These are phyloP conservation scores for Arabidopsis arenosa DNA, from an alignment of 345 rosid genomes.

Conservation along the genomic window DNA sequence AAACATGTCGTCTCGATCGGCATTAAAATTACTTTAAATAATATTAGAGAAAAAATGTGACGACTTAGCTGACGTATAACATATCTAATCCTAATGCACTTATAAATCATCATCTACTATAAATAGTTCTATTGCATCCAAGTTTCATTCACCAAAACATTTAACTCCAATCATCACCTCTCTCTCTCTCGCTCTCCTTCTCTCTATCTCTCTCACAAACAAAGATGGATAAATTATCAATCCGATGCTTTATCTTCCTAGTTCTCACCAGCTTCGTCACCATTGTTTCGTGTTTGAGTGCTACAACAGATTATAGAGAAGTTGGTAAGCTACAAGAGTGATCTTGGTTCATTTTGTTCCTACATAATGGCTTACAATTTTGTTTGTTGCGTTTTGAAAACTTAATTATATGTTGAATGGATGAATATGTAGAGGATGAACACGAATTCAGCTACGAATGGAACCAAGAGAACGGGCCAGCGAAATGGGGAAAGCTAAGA, in stretches of 20 bases:
- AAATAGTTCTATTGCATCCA: conserved; percentile 11
- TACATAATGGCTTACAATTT: neutral
- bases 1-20: conserved; percentile 32
- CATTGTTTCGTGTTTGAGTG: conserved; percentile 23
- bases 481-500: conserved; percentile 70
- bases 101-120: conserved; percentile 19
- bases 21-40: neutral
- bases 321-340: conserved; percentile 34
- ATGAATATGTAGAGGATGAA: conserved; percentile 61
- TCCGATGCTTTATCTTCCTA: conserved; percentile 24
- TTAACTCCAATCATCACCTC: conserved; percentile 11
- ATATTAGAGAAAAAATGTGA: conserved; percentile 8
- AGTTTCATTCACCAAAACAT: conserved; percentile 27
- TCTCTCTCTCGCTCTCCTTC: neutral
- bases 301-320: conserved; percentile 29
- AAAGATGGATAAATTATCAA: conserved; percentile 34
- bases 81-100: conserved; percentile 9
- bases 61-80: conserved; percentile 30
- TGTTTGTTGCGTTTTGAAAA: neutral
- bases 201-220: neutral
- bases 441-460: conserved; percentile 57
- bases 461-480: conserved; percentile 57
- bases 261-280: conserved; percentile 24
- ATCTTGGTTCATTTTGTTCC: neutral
- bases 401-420: neutral